A percentile compares a stretch with the other conserved stretches of the same genome.
These are phyloP conservation scores for Sordariomycetes sp. DNA, from an alignment of 2,329 filamentous ascomycete species.

Conservation along the genomic window DNA sequence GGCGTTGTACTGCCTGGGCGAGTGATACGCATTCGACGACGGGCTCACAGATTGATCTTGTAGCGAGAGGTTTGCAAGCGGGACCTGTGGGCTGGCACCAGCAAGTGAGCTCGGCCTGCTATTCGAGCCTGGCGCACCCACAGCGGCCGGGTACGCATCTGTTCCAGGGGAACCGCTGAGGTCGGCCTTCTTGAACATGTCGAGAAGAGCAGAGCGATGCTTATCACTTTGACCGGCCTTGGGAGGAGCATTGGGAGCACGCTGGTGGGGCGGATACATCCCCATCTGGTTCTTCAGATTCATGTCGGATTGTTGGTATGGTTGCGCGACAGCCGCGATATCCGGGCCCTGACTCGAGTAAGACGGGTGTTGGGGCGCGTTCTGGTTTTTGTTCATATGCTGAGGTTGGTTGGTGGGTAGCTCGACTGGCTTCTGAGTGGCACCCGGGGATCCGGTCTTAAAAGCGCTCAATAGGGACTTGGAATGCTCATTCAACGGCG, in stretches of 20 bases:
- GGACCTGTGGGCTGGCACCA: conserved; percentile 4
- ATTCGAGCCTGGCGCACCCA: conserved; percentile 8
- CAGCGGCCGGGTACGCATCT: neutral
- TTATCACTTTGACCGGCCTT: conserved; percentile 10
- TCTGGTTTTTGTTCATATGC: neutral
- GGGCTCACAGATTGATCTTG: conserved; percentile 3
- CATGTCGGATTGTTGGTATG: neutral
- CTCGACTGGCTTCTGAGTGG: neutral
- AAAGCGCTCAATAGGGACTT: neutral
- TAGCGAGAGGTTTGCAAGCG: conserved; percentile 6
- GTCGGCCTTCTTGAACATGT: conserved; percentile 36
- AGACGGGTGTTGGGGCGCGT: neutral
- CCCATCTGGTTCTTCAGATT: neutral
- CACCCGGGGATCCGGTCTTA: neutral
- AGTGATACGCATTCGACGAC: neutral
- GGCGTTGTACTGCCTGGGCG: neutral
- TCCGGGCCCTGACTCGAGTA: neutral
- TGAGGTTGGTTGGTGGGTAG: neutral
- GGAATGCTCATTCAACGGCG: conserved; percentile 4
- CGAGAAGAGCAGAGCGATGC: conserved; percentile 35
- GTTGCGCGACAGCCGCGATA: neutral
- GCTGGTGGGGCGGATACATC: neutral
- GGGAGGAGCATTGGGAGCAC: neutral
- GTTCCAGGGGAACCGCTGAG: conserved; percentile 5
- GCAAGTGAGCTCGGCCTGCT: conserved; percentile 1